phyloP scores from a whole-genome alignment of 1,139 yeast species.

The Protomyces inouyei region DNA sequence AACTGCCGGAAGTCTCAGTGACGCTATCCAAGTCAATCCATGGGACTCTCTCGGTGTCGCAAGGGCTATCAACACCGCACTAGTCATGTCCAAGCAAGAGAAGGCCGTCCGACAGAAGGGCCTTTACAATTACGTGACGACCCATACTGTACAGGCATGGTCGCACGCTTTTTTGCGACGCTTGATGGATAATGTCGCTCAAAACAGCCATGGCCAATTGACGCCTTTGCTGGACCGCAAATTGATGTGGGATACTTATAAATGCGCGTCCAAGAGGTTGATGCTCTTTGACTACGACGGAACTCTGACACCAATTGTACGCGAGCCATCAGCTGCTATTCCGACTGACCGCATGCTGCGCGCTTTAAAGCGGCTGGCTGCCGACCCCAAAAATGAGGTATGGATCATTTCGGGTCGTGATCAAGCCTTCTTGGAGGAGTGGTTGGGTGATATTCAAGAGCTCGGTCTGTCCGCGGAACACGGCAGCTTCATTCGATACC shows the following conservation, averaged over 20 bases:
- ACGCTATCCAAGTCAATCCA: slow-evolving; percentile 85
- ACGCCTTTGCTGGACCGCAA: slow-evolving; percentile 84
- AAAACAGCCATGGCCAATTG: slow-evolving; percentile 48
- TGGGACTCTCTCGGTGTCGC: slow-evolving; percentile 97
- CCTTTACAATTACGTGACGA: slow-evolving; percentile 59
- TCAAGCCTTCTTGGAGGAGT: slow-evolving; percentile 77
- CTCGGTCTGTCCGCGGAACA: slow-evolving; percentile 94
- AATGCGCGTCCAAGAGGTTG: slow-evolving; percentile 59
- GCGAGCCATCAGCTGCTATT: slow-evolving; percentile 97
- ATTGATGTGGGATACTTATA: slow-evolving; percentile 53
- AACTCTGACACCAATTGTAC: slow-evolving; percentile 89
- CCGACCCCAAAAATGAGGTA: slow-evolving; percentile 76
- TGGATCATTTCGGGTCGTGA: slow-evolving; percentile 98
- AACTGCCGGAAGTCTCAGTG: slow-evolving; percentile 70
- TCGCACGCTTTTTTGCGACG: slow-evolving; percentile 57
- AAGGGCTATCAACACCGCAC: slow-evolving; percentile 66
- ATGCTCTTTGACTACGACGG: slow-evolving; percentile 96
- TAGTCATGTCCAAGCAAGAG: slow-evolving; percentile 46
- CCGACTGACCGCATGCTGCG: slow-evolving; percentile 71
- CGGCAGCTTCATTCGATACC: slow-evolving; percentile 85
- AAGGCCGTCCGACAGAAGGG: slow-evolving; percentile 44
- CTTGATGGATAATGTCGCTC: slow-evolving; percentile 50
- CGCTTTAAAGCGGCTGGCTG: slow-evolving; percentile 56
- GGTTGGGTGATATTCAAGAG: slow-evolving; percentile 63
- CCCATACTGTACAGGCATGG: slow-evolving; percentile 79